Evolutionary conservation across 2,329 filamentous ascomycete genomes (phyloP), one percentile per base, ranked within the genome.

Genomic region (Botryotinia globosa): DNA sequence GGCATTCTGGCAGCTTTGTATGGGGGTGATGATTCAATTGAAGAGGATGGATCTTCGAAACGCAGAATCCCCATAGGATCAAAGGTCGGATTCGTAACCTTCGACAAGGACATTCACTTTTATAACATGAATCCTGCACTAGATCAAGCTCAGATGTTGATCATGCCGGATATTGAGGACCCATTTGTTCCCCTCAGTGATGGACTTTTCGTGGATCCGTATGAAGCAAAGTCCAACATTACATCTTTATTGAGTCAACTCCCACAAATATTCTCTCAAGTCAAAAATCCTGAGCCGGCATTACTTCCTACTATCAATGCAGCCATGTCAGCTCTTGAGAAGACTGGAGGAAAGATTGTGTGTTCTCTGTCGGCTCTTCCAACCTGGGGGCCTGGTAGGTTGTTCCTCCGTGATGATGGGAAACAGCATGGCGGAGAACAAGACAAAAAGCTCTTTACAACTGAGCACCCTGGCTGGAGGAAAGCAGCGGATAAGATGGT

Each of bases 151-250:
- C 96, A 99, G 80, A 98, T 99, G 94, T 89, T 99, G 85, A 94
- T 99, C 68, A 97, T 99, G 93, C 93, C 96, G 5, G 96, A 99
- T 80, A 88, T 99, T 66, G 94, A 98, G 79, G 96, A 99, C 77
- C 96, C 96, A 0, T 99, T 99, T 81, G 90, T 98, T 25, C 94
- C 96, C 4, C 85, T 99, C 29, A 94, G 92, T 75, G 92, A 97
- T 73, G 94, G 95, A 25, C 86, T 99, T 16, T 98, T 98, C 81
- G 95, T 98, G 25, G 95, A 99, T 81, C 94, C 96, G 2, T 91
- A 94, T 78, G 93, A 97, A 81, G 96, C 94, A 63, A 95, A 92
- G 85, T 85, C 90, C 37, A 90, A 97, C 79, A 97, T 99, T 79
- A 92, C 90, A 5, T 92, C 92, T n/a, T 87, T 99, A n/a, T 86